A percentile compares a stretch with the other conserved stretches of the same genome.
phyloP scores from a whole-genome alignment of 2,329 filamentous ascomycete species.

The Penicillium sp. region DNA sequence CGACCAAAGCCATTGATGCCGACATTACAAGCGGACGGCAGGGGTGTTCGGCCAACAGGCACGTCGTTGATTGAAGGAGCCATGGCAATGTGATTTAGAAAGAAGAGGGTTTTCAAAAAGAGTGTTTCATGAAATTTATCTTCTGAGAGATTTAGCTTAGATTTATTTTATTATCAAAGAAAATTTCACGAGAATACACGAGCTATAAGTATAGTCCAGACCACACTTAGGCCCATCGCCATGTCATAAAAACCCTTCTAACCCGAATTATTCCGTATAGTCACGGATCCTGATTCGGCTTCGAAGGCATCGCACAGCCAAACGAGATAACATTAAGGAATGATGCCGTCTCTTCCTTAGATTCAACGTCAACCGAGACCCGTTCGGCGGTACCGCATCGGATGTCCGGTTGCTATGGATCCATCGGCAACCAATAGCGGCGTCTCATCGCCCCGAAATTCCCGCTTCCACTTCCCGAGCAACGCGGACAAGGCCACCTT shows the following conservation, averaged over 20 bases:
- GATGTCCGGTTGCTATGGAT: constrained; percentile 10
- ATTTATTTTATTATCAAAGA: constrained; percentile 1
- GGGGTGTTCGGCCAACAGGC: constrained; percentile 10
- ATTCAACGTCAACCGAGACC: constrained; percentile 1
- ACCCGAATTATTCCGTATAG: neutral
- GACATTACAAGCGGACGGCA: constrained; percentile 58
- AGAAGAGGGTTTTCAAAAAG: neutral
- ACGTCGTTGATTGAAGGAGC: constrained; percentile 27
- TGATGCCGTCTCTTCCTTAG: neutral
- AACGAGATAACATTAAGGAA: neutral
- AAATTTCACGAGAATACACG: neutral
- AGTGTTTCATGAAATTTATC: neutral
- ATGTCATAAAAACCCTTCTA: neutral
- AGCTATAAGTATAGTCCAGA: neutral
- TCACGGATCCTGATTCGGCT: constrained; percentile 5
- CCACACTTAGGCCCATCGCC: neutral
- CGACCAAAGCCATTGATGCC: constrained; percentile 97
- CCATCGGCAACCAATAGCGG: constrained; percentile 13
- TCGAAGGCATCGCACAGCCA: neutral
- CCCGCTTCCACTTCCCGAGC: constrained; percentile 16
- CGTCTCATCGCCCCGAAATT: constrained; percentile 15
- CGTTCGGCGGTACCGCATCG: constrained; percentile 15
- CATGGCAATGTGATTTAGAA: constrained; percentile 5
- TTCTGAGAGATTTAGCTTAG: neutral
- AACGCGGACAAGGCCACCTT: constrained; percentile 6